These are phyloP conservation scores for Xylariales sp. DNA, from an alignment of 2,329 filamentous ascomycete species.

Conservation along the genomic window DNA sequence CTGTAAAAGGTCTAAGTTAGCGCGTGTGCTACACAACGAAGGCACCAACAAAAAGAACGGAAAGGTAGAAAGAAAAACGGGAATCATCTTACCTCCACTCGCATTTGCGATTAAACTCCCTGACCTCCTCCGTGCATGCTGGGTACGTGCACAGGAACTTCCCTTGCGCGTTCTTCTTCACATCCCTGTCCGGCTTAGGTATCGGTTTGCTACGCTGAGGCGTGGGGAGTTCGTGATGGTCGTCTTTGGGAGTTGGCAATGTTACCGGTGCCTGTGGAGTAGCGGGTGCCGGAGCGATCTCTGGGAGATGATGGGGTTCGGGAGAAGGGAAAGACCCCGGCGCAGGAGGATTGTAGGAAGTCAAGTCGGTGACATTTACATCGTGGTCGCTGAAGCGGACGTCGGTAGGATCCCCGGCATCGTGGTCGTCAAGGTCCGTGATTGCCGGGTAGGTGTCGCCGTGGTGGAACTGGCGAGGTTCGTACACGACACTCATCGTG, in stretches of 20 bases:
- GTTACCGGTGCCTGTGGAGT: slow-evolving; percentile 7
- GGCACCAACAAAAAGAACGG: background rate
- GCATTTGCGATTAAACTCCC: slow-evolving; percentile 75
- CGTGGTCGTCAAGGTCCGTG: slow-evolving; percentile 34
- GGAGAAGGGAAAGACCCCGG: slow-evolving; percentile 3
- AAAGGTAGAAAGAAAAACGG: background rate
- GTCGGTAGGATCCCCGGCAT: slow-evolving; percentile 15
- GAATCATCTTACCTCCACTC: slow-evolving; percentile 83
- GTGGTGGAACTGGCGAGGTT: slow-evolving; percentile 43
- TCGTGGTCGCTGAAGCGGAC: slow-evolving; percentile 25
- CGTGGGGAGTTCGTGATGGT: slow-evolving; percentile 13
- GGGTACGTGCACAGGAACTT: slow-evolving; percentile 70
- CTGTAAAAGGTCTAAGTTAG: slow-evolving; percentile 41
- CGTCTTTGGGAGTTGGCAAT: slow-evolving; percentile 2
- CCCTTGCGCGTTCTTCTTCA: slow-evolving; percentile 62
- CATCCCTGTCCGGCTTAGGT: slow-evolving; percentile 54
- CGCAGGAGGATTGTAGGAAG: slow-evolving; percentile 8
- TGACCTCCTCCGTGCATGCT: slow-evolving; percentile 62
- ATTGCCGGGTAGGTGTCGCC: slow-evolving; percentile 44
- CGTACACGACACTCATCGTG: slow-evolving; percentile 44
- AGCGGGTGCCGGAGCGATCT: slow-evolving; percentile 5
- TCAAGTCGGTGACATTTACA: slow-evolving; percentile 31
- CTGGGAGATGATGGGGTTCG: slow-evolving; percentile 1
- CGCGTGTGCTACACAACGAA: background rate
- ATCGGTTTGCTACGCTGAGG: slow-evolving; percentile 47